Evolutionary conservation across 1,139 yeast genomes (phyloP), one percentile per base, ranked within the genome.

Genomic region (Pichia sp.): DNA sequence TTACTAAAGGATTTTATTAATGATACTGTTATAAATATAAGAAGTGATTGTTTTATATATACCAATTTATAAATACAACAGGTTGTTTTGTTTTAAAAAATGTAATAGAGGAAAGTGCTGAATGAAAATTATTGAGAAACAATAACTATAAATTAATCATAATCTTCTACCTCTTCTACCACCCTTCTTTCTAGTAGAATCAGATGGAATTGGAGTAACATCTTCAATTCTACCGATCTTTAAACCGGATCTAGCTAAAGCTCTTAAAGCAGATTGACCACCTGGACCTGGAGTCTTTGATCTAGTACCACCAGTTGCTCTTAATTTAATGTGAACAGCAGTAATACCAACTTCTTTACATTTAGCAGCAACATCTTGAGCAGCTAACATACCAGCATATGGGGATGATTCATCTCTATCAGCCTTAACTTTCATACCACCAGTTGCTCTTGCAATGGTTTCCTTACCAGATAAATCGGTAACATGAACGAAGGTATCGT

Each of bases 111-210:
- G 28, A 37, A 27, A 37, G 36, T 20, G 33, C 29, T 23, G 16
- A n/a, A 29, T 24, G 11, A 33, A 24, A 32, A 36, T 35, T 28
- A 23, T 4, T 20, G 11, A 22, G 4, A 8, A 35, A 16, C 35
- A 37, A 29, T 37, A 37, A 20, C 25, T n/a, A n/a, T n/a, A n/a
- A 31, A 20, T 27, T 25, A 35, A 43, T 82, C 81, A 90, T 79
- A 90, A 86, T 86, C 99, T 89, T 85, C 98, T 92, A 90, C 99
- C 99, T 85, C 99, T 90, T 83, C 98, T 94, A 87, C 99, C 99
- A 87, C 98, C 98, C 95, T 94, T 94, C 87, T 95, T 87, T 85
- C 99, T 94, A 75, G 98, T 94, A 68, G 97, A 90, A 78, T 94
- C 99, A 63, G 98, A 92, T 73, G 99, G 99, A 68, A 94, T 92